Conservation (phyloP, 1,139 yeast species). For the Yamadazyma aaseri region DNA sequence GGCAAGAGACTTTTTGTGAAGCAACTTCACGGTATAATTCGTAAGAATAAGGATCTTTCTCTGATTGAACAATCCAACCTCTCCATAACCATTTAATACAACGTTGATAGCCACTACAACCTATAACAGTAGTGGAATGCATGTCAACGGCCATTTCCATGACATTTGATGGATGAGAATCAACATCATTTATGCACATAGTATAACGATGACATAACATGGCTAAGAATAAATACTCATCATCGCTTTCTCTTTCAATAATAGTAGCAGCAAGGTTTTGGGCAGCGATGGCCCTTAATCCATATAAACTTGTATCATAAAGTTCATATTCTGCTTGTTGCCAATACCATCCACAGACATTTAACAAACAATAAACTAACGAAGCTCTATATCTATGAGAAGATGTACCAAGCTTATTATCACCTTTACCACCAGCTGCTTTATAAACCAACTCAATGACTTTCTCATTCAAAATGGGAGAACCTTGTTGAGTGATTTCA, state of each 20-base stretch:
- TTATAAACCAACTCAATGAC: constrained; percentile 60
- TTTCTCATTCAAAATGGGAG: constrained; percentile 58
- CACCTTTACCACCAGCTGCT: constrained; percentile 82
- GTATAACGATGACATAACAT: constrained; percentile 77
- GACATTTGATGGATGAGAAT: constrained; percentile 64
- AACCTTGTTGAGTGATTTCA: constrained; percentile 54
- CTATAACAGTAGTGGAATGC: constrained; percentile 76
- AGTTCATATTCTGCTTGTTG: constrained; percentile 59
- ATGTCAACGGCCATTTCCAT: constrained; percentile 83
- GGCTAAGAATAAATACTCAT: constrained; percentile 68
- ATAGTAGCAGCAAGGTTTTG: constrained; percentile 68
- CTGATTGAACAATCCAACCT: constrained; percentile 85
- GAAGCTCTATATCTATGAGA: constrained; percentile 65
- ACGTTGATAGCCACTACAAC: constrained; percentile 79
- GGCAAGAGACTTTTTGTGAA: constrained; percentile 55
- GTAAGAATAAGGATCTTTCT: constrained; percentile 67
- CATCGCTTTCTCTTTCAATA: constrained; percentile 59
- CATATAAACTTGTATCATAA: constrained; percentile 64
- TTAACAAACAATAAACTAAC: constrained; percentile 65
- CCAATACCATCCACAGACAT: constrained; percentile 79
- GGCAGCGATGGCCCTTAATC: constrained; percentile 64
- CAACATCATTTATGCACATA: constrained; percentile 62
- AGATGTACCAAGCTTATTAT: constrained; percentile 55
- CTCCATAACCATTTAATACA: constrained; percentile 91
- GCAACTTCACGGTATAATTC: constrained; percentile 62